phyloP scores from a whole-genome alignment of 2,329 filamentous ascomycete species.

The Nannizziopsis arthrosporioides region DNA sequence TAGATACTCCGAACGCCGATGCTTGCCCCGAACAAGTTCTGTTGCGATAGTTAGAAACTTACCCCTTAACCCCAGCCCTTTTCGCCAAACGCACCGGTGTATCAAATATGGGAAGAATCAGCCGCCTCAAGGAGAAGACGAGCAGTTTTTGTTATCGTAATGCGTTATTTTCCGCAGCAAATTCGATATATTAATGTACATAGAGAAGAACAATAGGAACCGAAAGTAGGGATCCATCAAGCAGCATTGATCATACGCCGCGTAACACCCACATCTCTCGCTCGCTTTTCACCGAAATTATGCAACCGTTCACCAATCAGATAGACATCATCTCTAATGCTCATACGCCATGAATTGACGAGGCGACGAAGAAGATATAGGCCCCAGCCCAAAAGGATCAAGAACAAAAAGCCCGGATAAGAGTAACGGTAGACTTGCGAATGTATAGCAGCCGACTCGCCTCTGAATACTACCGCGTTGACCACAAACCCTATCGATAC shows the following conservation, averaged over 20 bases:
- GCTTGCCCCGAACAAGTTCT: too few relatives aligned
- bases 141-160: too few relatives aligned
- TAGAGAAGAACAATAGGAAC: neutral
- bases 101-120: too few relatives aligned
- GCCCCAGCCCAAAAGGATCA: constrained; percentile 42
- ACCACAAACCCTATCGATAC: constrained; percentile 45
- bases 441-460: constrained; percentile 23
- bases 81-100: too few relatives aligned
- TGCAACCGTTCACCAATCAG: constrained; percentile 88
- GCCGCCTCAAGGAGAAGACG: too few relatives aligned
- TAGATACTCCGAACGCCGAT: too few relatives aligned
- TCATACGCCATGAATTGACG: constrained; percentile 62
- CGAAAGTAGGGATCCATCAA: neutral
- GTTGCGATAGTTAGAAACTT: too few relatives aligned
- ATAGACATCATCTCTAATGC: constrained; percentile 89
- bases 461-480: constrained; percentile 34
- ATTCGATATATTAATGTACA: too few relatives aligned
- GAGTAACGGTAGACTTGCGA: constrained; percentile 51
- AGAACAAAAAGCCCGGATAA: constrained; percentile 55
- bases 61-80: too few relatives aligned
- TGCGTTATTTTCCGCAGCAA: too few relatives aligned
- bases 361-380: constrained; percentile 37
- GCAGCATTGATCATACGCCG: constrained; percentile 26
- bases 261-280: constrained; percentile 29
- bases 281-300: constrained; percentile 64